Base-by-base conservation (phyloP, 2,329 filamentous ascomycete genomes). In the Huntiella omanensis region DNA sequence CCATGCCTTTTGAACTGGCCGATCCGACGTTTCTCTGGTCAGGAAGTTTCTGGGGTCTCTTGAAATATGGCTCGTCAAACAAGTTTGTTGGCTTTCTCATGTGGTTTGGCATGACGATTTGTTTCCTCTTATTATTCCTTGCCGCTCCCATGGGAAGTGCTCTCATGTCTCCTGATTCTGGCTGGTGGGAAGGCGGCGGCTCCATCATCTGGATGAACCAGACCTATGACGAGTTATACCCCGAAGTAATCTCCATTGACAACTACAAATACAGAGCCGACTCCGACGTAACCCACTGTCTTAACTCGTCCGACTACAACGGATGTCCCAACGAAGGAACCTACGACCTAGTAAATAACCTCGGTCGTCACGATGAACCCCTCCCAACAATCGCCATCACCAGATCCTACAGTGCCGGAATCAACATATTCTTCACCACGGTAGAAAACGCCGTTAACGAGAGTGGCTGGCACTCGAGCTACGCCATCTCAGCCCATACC, bases 151-250 rank as follows among this genome's bases (percentile, higher is more conserved):
- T 45, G 33, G 43, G 43, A 5, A 22, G 33, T 7, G 33, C 33
- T 12, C 17, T 45, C 3, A 45, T 45, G 19, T 32, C 35, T 2
- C 43, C 43, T n/a, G 43, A 45, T 17, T 22, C 22, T 5, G 43
- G 43, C 17, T 45, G 43, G 43, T 45, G 43, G 43, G 16, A 32
- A 13, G 43, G 33, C 15, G 43, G 43, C 11, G 43, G 43, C 5
- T 36, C 43, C 3, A 45, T n/a, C 13, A 36, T 45, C 16, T 37
- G 35, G 19, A 33, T 45, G 16, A 38, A 37, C 6, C 16, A 37
- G 4, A 22, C 43, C 3, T 13, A 13, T 3, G 40, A 41, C 19
- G 40, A 41, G 15, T 15, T 41, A 13, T 41, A 32, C 40, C 40
- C 40, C 17, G 22, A 28, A 7, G 8, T 41, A 4, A 19, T 41